Conservation (phyloP, 2,329 filamentous ascomycete species). For the Microcera coccophila region DNA sequence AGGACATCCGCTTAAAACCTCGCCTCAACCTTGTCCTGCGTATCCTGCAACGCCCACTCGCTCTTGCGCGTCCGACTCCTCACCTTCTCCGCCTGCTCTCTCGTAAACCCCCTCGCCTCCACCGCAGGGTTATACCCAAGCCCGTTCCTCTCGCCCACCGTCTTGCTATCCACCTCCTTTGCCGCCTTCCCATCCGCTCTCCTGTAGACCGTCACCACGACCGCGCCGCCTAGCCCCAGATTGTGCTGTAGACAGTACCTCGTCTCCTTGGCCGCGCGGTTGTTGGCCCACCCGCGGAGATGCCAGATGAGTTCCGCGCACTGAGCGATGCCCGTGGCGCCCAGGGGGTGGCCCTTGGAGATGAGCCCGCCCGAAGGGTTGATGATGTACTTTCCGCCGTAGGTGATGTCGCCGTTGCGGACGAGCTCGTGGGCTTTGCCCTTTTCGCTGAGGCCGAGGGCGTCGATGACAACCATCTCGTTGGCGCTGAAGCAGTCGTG, state of each 20-base stretch:
- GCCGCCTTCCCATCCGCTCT: slow-evolving; percentile 71
- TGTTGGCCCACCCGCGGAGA: slow-evolving; percentile 91
- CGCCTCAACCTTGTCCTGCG: slow-evolving; percentile 39
- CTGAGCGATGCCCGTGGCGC: slow-evolving; percentile 91
- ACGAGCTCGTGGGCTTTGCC: slow-evolving; percentile 93
- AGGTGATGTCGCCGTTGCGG: slow-evolving; percentile 82
- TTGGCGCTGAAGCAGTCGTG: slow-evolving; percentile 98
- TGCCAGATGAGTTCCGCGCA: slow-evolving; percentile 96
- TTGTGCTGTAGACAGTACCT: slow-evolving; percentile 84
- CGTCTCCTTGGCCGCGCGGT: slow-evolving; percentile 67
- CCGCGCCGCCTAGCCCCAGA: slow-evolving; percentile 84
- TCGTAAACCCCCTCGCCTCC: slow-evolving; percentile 83
- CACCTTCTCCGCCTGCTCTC: slow-evolving; percentile 65
- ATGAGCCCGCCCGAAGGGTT: slow-evolving; percentile 95
- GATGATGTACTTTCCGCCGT: slow-evolving; percentile 77
- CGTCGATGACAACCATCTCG: slow-evolving; percentile 87
- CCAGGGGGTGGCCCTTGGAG: slow-evolving; percentile 91
- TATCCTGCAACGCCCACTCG: slow-evolving; percentile 75
- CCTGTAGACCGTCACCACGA: slow-evolving; percentile 84
- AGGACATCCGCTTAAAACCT: slow-evolving; percentile 34
- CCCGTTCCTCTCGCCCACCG: slow-evolving; percentile 62
- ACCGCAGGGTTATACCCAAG: slow-evolving; percentile 59
- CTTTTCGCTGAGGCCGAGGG: slow-evolving; percentile 69
- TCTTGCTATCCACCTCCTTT: slow-evolving; percentile 54
- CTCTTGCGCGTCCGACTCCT: slow-evolving; percentile 63